Evolutionary conservation across 768 basidiomycete genomes (phyloP).

Genomic region (Leucogyrophana mollusca): DNA sequence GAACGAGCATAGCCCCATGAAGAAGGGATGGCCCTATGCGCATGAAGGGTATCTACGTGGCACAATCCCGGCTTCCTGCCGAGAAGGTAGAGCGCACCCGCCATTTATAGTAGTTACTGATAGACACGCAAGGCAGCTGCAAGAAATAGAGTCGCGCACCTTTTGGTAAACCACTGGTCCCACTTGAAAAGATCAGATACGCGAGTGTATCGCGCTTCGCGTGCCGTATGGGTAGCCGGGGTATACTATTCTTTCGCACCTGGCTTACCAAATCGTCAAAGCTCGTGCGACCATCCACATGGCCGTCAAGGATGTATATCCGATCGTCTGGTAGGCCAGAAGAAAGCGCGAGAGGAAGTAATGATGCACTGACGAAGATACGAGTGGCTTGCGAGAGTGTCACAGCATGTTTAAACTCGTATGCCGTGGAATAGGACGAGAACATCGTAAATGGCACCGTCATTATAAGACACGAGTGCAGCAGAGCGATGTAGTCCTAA

Average conservation of each 20-base stretch:
- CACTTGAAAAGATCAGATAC: slow-evolving; percentile 75
- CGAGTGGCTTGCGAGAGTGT: slow-evolving; percentile 47
- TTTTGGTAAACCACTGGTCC: slow-evolving; percentile 76
- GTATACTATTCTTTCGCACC: slow-evolving; percentile 35
- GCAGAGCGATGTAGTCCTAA: slow-evolving; percentile 55
- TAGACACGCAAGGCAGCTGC: too few relatives aligned
- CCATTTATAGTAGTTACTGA: too few relatives aligned
- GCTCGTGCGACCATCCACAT: slow-evolving; percentile 37
- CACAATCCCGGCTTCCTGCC: too few relatives aligned
- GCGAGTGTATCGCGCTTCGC: slow-evolving; percentile 57
- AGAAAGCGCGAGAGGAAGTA: slow-evolving; percentile 41
- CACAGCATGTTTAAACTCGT: slow-evolving; percentile 53
- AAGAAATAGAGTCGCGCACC: slow-evolving; percentile 33
- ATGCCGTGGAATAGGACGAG: slow-evolving; percentile 53
- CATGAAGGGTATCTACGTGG: too few relatives aligned
- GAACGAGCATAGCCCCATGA: too few relatives aligned
- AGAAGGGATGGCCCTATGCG: too few relatives aligned
- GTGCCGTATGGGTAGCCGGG: slow-evolving; percentile 40
- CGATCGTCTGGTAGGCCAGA: slow-evolving; percentile 36
- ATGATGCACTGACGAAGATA: slow-evolving; percentile 50
- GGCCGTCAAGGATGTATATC: slow-evolving; percentile 51
- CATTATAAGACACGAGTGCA: slow-evolving; percentile 47
- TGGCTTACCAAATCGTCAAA: slow-evolving; percentile 44
- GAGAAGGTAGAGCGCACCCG: too few relatives aligned
- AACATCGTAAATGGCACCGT: slow-evolving; percentile 54